Evolutionary conservation across 345 rosid genomes (phyloP).

Genomic region (Trapa bicornis): DNA sequence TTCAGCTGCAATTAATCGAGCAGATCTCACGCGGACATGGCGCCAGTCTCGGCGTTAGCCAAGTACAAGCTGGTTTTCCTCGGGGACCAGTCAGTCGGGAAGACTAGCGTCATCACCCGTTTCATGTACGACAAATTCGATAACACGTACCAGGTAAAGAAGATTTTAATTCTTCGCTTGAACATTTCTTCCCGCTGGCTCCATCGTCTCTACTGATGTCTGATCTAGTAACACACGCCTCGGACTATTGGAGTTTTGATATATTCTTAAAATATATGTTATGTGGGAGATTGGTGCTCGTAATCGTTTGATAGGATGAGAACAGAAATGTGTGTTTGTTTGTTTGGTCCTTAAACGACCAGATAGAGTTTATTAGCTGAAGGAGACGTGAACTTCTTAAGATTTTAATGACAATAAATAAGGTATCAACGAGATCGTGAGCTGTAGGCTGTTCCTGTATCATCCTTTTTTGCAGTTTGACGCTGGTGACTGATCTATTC

Average conservation of each 20-base stretch:
- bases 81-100: slow-evolving; percentile 83
- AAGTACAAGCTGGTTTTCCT: slow-evolving; percentile 74
- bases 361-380: background rate
- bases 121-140: slow-evolving; percentile 36
- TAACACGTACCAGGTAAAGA: slow-evolving; percentile 65
- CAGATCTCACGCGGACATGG: slow-evolving; percentile 23
- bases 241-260: background rate
- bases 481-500: background rate
- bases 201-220: background rate
- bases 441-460: too few relatives aligned
- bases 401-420: background rate
- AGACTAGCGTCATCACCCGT: slow-evolving; percentile 65
- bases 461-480: background rate
- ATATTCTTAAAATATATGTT: background rate
- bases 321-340: background rate
- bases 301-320: background rate
- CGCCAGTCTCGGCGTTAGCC: slow-evolving; percentile 64
- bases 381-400: background rate
- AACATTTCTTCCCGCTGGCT: background rate
- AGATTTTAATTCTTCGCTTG: background rate
- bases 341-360: background rate
- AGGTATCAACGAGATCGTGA: too few relatives aligned
- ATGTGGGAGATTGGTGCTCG: background rate
- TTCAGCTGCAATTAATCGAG: background rate
- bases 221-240: background rate